Conservation (phyloP, 2,329 filamentous ascomycete genomes). For the Biscogniauxia marginata region DNA sequence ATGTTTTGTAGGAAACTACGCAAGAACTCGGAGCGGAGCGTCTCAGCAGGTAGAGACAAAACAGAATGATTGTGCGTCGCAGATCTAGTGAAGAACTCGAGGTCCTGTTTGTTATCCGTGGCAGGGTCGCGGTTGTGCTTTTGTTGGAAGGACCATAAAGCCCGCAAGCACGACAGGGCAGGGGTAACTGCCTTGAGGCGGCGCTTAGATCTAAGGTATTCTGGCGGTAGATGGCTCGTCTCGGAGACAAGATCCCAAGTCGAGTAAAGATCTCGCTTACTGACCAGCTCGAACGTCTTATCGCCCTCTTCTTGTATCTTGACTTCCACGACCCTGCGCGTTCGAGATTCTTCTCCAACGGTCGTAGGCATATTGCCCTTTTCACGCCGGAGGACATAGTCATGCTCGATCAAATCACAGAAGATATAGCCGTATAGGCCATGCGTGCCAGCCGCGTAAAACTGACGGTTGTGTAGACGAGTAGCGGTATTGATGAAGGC, state of each 20-base stretch:
- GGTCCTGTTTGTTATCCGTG: slow-evolving; percentile 56
- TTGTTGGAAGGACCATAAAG: slow-evolving; percentile 83
- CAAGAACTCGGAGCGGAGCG: slow-evolving; percentile 69
- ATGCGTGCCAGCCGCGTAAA: slow-evolving; percentile 85
- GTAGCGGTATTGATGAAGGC: slow-evolving; percentile 83
- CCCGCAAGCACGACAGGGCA: slow-evolving; percentile 79
- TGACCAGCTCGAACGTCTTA: slow-evolving; percentile 80
- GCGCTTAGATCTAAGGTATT: slow-evolving; percentile 67
- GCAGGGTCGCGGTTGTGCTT: slow-evolving; percentile 53
- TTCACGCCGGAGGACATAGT: slow-evolving; percentile 84
- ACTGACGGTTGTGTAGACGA: slow-evolving; percentile 72
- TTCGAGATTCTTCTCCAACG: slow-evolving; percentile 67
- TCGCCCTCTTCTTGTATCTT: slow-evolving; percentile 67
- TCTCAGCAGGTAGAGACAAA: slow-evolving; percentile 66
- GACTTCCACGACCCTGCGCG: slow-evolving; percentile 71
- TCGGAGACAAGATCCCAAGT: slow-evolving; percentile 82
- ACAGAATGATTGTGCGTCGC: slow-evolving; percentile 77
- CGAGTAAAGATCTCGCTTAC: slow-evolving; percentile 87
- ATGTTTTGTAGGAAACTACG: slow-evolving; percentile 85
- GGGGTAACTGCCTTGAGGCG: slow-evolving; percentile 77
- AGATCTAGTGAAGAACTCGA: slow-evolving; percentile 73
- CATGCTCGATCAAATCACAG: slow-evolving; percentile 85
- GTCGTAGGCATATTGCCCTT: slow-evolving; percentile 70
- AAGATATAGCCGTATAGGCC: slow-evolving; percentile 96
- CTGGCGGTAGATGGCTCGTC: slow-evolving; percentile 67